Evolutionary conservation across 495 filamentous ascomycete species (phyloP), one percentile per base, ranked within the genome.

Genomic region (Chaetomidium leptoderma): DNA sequence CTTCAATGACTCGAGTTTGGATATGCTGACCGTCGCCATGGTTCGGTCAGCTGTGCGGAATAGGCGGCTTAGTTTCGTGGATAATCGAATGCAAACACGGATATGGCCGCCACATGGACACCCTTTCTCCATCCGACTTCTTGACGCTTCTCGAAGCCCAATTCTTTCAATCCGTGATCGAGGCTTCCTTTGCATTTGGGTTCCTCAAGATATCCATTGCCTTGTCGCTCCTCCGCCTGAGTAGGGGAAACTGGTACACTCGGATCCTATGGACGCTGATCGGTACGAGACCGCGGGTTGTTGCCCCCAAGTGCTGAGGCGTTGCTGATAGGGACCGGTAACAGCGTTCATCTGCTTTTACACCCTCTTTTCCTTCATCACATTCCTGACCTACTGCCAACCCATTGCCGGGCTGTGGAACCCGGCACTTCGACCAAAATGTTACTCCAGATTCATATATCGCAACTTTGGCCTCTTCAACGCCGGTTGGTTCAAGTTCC

Each of bases 141-240:
- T 42, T 67, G 5, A 68, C 70, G 14, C 66, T 72, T 4, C 64
- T 74, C 47, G 74, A 74, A 39, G 64, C 72, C 40, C 73, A 74
- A 36, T 78, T 73, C 29, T 70, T 71, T 37, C 70, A 73, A 11
- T 72, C 72, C 35, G 63, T 63, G 16, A 67, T 75, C 27, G 74
- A 74, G 46, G 62, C 74, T 13, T 62, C 59, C 13, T 70, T 70
- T 55, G 74, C 69, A 0, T 74, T 78, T 56, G 70, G 71, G 27
- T 66, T 76, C 11, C 69, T 78, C 59, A 79, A 79, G 64, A 67
- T 78, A 44, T 77, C 77, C 1, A 73, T 78, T 37, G 72, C 71
- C 19, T 14, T 71, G 43, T 71, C 69, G 10, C 61, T 71, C 4
- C 53, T 69, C 1, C 42, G 69, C 6, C 58, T 71, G 8, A 63